These are phyloP conservation scores for Stephanodiscus minutulus DNA, from an alignment of 108 stramenopile species.

Conservation along the genomic window DNA sequence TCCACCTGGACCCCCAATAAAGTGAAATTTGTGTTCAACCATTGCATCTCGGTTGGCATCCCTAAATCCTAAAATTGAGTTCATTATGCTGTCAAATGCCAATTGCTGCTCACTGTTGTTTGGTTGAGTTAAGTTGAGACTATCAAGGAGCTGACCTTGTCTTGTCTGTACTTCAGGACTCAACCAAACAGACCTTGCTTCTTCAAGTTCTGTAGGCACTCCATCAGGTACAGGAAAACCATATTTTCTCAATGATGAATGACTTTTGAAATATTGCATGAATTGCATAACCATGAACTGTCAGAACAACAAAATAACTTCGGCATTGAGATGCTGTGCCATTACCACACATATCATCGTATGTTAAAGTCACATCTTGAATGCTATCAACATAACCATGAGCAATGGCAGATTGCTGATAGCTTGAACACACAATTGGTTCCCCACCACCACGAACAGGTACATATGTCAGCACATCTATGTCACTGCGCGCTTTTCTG, in stretches of 20 bases:
- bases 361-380: neutral
- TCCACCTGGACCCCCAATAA: neutral
- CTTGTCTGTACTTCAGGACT: neutral
- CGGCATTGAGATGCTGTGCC: neutral
- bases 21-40: neutral
- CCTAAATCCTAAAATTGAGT: neutral
- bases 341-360: neutral
- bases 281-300: neutral
- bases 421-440: neutral
- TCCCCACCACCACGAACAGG: neutral
- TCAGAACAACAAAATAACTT: neutral
- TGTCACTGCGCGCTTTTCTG: neutral
- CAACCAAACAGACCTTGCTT: neutral
- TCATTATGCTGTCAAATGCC: neutral
- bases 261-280: conserved; percentile 1
- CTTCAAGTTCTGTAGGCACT: neutral
- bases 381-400: neutral
- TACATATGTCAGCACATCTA: neutral
- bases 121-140: neutral
- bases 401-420: neutral
- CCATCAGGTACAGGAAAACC: neutral
- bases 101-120: neutral
- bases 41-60: neutral
- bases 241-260: neutral
- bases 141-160: neutral